phyloP scores from a whole-genome alignment of 805 yeast genomes.

The Cyberlindnera suaveolens region DNA sequence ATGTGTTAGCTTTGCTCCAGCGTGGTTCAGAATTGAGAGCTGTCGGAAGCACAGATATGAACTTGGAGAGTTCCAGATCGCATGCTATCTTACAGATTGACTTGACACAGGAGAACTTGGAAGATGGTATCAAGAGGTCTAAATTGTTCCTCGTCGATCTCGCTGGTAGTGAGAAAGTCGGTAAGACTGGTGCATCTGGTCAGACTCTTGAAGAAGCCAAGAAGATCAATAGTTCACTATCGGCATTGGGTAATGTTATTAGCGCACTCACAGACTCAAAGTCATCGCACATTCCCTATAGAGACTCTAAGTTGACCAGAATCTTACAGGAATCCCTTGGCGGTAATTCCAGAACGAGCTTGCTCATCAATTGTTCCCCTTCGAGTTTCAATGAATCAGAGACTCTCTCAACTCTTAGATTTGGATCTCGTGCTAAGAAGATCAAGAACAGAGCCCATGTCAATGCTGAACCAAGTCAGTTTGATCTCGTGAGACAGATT shows the following conservation, averaged over 20 bases:
- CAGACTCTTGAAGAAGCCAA: constrained; percentile 76
- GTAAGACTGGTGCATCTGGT: constrained; percentile 73
- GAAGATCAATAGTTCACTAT: constrained; percentile 72
- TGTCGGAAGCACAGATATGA: constrained; percentile 61
- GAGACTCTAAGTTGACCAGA: constrained; percentile 75
- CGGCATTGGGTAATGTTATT: constrained; percentile 76
- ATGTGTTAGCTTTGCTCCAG: constrained; percentile 50
- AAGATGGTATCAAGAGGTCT: constrained; percentile 56
- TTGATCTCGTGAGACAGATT: constrained; percentile 18
- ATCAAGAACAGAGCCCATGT: constrained; percentile 61
- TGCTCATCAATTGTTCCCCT: constrained; percentile 71
- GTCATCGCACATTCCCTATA: constrained; percentile 61
- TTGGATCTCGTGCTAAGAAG: constrained; percentile 67
- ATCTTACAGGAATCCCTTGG: constrained; percentile 76
- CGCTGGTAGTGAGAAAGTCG: constrained; percentile 82
- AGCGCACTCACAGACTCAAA: constrained; percentile 68
- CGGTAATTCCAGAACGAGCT: constrained; percentile 72
- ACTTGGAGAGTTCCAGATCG: constrained; percentile 67
- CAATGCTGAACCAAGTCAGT: constrained; percentile 31
- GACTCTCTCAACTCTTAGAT: constrained; percentile 65
- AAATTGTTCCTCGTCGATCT: constrained; percentile 72
- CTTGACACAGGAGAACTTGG: constrained; percentile 51
- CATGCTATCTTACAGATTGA: constrained; percentile 73
- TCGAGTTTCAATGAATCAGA: constrained; percentile 49
- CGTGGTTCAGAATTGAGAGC: constrained; percentile 54